A percentile compares a stretch with the other conserved stretches of the same genome.
Conservation (phyloP, 2,329 filamentous ascomycete species). For the Hirsutella rhossiliensis region DNA sequence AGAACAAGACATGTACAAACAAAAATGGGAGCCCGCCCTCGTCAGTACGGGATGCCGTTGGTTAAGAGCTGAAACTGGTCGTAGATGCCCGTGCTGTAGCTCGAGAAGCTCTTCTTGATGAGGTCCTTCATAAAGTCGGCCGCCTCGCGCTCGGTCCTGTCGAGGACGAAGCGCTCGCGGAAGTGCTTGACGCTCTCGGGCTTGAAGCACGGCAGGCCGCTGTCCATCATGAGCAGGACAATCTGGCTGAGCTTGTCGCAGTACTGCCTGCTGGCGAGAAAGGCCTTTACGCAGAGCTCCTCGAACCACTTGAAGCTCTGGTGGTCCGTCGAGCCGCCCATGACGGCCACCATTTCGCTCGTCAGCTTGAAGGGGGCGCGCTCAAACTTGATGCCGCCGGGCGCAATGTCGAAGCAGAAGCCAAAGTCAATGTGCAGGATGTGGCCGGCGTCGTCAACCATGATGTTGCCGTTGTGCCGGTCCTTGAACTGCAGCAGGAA, state of each 20-base stretch:
- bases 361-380: slow-evolving; percentile 97
- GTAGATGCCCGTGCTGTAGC: slow-evolving; percentile 87
- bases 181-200: slow-evolving; percentile 91
- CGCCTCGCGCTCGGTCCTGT: slow-evolving; percentile 83
- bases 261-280: slow-evolving; percentile 77
- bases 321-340: slow-evolving; percentile 76
- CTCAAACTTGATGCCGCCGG: slow-evolving; percentile 94
- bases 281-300: slow-evolving; percentile 90
- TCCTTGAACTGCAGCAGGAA: slow-evolving; percentile 99
- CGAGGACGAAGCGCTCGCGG: slow-evolving; percentile 81
- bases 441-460: slow-evolving; percentile 95
- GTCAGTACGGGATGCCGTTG: slow-evolving; percentile 88
- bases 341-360: slow-evolving; percentile 95
- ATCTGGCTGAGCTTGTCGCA: slow-evolving; percentile 82
- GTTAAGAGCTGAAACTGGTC: slow-evolving; percentile 97
- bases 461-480: slow-evolving; percentile 98
- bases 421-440: slow-evolving; percentile 98
- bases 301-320: slow-evolving; percentile 95
- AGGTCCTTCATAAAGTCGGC: slow-evolving; percentile 88
- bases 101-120: slow-evolving; percentile 81
- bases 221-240: slow-evolving; percentile 90
- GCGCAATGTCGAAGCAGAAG: slow-evolving; percentile 98
- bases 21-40: neutral
- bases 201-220: slow-evolving; percentile 93
- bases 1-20: neutral